Evolutionary conservation across 2,329 filamentous ascomycete genomes (phyloP), one percentile per base, ranked within the genome.

Genomic region (Fusarium mangiferae): DNA sequence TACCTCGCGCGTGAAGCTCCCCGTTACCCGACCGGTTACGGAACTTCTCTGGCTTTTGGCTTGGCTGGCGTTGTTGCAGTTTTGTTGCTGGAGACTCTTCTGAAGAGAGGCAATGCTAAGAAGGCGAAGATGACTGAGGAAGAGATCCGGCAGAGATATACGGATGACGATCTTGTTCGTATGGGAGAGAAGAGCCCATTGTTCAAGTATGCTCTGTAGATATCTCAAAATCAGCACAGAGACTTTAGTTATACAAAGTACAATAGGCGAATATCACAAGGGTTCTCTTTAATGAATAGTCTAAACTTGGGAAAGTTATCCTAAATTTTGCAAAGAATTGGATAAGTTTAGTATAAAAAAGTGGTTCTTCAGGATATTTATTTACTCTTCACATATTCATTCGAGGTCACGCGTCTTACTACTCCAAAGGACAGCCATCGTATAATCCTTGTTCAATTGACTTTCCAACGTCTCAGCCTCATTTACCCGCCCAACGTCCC

Each of bases 121-220:
- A 68, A 68, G 28, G 63, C 66, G 1, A n/a, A 49, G 36, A 62
- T 68, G 55, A 48, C 30, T 1, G 63, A 68, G 11, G 46, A 62
- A 5, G 66, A 68, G 7, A 48, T 62, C 3, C 13, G 63, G 3
- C 63, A 68, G 41, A 51, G 30, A 6, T 68, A 68, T 13, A 48
- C 41, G 1, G 66, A 68, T 26, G 46, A 68, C 7, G 64, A 68
- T 4, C 64, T 68, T 3, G 35, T 62, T 44, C 66, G 66, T n/a
- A 68, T 68, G 66, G 66, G 66, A 18, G 66, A 68, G n/a, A 68
- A 68, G 41, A 68, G 63, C 30, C 66, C 66, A 1, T 38, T 68
- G 6, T 68, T 68, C 48, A 68, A 68, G 4, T 68, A 68, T 41
- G 63, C 66, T 24, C n/a, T 68, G 9, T 68, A 62, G 13, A 9